Conservation (phyloP, 345 rosid genomes). For the Psidium friedrichsthalianum region DNA sequence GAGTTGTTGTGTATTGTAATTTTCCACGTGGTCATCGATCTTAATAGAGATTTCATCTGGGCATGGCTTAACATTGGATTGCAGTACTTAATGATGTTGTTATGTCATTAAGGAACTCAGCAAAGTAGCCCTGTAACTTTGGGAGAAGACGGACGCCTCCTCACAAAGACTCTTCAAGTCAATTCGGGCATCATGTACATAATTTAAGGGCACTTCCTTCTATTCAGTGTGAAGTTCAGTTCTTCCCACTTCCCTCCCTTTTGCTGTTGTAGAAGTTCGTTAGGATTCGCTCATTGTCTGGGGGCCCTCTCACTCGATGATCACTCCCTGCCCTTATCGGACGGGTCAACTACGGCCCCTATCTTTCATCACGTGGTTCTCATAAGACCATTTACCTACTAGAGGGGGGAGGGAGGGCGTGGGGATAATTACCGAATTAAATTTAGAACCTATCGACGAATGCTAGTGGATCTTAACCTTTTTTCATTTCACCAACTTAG, state of each 20-base stretch:
- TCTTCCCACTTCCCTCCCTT: background rate
- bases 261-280: background rate
- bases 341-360: background rate
- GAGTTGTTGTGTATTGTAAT: too few relatives aligned
- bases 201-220: background rate
- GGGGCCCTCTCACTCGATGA: background rate
- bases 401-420: background rate
- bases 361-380: background rate
- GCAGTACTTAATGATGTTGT: background rate
- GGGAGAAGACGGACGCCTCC: too few relatives aligned
- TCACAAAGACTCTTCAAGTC: background rate
- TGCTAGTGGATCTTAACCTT: too few relatives aligned
- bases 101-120: background rate
- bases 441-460: too few relatives aligned
- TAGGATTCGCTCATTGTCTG: background rate
- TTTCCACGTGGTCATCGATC: too few relatives aligned
- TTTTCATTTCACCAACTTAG: too few relatives aligned
- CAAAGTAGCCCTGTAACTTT: too few relatives aligned
- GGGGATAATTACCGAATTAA: too few relatives aligned
- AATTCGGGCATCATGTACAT: background rate
- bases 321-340: background rate
- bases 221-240: background rate
- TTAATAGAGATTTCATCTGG: too few relatives aligned
- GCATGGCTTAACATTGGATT: too few relatives aligned
- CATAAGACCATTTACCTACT: background rate